These are phyloP conservation scores for Citrus sp. DNA, from an alignment of 345 rosid species.

Conservation along the genomic window DNA sequence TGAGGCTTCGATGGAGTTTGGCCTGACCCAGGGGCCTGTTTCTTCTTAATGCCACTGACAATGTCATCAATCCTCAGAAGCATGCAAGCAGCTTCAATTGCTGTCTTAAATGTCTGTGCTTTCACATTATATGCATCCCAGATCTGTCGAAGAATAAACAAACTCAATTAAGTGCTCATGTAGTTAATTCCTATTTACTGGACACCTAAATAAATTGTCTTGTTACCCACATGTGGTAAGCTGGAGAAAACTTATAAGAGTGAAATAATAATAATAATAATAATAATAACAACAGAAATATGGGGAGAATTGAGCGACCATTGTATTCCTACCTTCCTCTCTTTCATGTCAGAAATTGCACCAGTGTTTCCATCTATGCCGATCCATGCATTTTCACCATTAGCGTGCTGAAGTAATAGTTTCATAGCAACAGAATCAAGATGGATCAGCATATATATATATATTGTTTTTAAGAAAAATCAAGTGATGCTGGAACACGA, in stretches of 20 bases:
- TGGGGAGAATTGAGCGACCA: not conserved
- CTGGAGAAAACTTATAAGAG: not conserved
- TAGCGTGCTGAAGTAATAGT: conserved; percentile 64
- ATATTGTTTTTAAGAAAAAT: too few species aligned
- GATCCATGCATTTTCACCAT: conserved; percentile 94
- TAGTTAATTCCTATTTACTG: not conserved
- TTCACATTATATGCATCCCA: conserved; percentile 98
- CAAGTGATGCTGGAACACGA: not conserved
- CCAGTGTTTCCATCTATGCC: conserved; percentile 96
- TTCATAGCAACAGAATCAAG: not conserved
- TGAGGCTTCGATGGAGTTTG: conserved; percentile 57
- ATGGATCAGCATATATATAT: not conserved
- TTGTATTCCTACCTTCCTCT: conserved; percentile 49
- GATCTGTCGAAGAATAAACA: conserved; percentile 38
- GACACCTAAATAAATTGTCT: not conserved
- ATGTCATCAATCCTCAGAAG: conserved; percentile 92
- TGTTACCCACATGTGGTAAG: not conserved
- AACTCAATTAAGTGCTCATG: not conserved
- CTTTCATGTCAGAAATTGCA: conserved; percentile 88
- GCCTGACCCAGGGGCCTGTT: conserved; percentile 79
- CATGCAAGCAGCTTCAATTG: conserved; percentile 95
- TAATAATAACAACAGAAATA: not conserved
- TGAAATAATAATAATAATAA: not conserved
- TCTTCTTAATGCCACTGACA: conserved; percentile 96
- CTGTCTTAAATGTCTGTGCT: conserved; percentile 91